These are phyloP conservation scores for Cercospora beticola DNA, from an alignment of 2,329 filamentous ascomycete genomes.

Conservation along the genomic window DNA sequence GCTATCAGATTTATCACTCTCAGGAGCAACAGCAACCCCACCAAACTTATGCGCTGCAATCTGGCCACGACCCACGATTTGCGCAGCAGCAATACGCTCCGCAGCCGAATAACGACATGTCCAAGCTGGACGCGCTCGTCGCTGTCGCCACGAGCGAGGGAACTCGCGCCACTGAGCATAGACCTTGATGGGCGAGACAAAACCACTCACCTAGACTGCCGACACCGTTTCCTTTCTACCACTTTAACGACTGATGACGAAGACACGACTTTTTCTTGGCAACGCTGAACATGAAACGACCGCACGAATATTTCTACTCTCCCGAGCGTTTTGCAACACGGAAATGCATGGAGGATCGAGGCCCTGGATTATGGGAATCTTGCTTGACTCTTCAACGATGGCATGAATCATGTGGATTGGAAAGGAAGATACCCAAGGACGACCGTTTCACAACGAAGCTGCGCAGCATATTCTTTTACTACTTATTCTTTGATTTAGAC, in stretches of 20 bases:
- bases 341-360: slow-evolving; percentile 4
- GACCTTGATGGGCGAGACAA: slow-evolving; percentile 16
- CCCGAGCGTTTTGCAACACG: not conserved
- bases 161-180: slow-evolving; percentile 38
- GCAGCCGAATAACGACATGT: slow-evolving; percentile 49
- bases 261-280: slow-evolving; percentile 9
- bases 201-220: not conserved
- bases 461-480: not conserved
- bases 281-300: slow-evolving; percentile 15
- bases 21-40: slow-evolving; percentile 24
- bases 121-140: slow-evolving; percentile 62
- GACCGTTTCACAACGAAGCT: slow-evolving; percentile 1
- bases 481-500: not conserved
- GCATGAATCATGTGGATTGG: slow-evolving; percentile 1
- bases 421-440: slow-evolving; percentile 9
- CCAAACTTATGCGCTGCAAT: slow-evolving; percentile 38
- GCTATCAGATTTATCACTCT: slow-evolving; percentile 35
- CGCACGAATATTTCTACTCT: not conserved
- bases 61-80: slow-evolving; percentile 38
- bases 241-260: slow-evolving; percentile 13
- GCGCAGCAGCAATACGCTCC: slow-evolving; percentile 27
- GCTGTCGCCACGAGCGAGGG: slow-evolving; percentile 62
- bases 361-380: not conserved
- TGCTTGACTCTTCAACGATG: slow-evolving; percentile 2
- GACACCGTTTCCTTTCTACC: not conserved